A percentile compares a stretch with the other conserved stretches of the same genome.
Evolutionary conservation across 202 grass and related monocot genomes (phyloP).

Genomic region (Zizania palustris): DNA sequence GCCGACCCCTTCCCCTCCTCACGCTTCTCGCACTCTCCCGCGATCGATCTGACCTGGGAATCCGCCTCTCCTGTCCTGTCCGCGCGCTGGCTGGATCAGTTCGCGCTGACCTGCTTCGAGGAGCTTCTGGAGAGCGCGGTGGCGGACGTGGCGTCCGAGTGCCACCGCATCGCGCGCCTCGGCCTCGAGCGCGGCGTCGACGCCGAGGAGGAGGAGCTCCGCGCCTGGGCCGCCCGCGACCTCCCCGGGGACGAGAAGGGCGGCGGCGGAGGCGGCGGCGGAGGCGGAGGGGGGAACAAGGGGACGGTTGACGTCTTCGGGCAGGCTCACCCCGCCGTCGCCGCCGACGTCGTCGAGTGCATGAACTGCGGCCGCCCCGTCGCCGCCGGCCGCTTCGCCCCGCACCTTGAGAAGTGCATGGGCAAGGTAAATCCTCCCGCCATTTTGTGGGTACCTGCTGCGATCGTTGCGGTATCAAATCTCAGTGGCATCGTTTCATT

Average conservation of each 20-base stretch:
- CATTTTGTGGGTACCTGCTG: neutral
- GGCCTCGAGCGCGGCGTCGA: slow-evolving; percentile 90
- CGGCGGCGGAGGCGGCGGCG: slow-evolving; percentile 48
- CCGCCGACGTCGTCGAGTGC: slow-evolving; percentile 73
- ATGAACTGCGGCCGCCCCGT: slow-evolving; percentile 91
- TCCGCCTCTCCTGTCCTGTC: neutral
- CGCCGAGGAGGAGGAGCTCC: slow-evolving; percentile 89
- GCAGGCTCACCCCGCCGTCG: slow-evolving; percentile 71
- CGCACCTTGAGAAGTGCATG: slow-evolving; percentile 98
- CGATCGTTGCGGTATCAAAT: neutral
- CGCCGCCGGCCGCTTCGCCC: slow-evolving; percentile 85
- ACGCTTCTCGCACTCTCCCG: neutral
- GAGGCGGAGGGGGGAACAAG: slow-evolving; percentile 60
- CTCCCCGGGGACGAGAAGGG: slow-evolving; percentile 50
- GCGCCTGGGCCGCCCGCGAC: slow-evolving; percentile 53
- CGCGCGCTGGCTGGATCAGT: slow-evolving; percentile 29
- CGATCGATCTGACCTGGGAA: slow-evolving; percentile 3
- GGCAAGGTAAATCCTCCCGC: slow-evolving; percentile 65
- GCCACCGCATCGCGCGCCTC: slow-evolving; percentile 87
- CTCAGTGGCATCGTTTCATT: neutral
- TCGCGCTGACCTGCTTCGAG: slow-evolving; percentile 69
- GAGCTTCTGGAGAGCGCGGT: slow-evolving; percentile 84
- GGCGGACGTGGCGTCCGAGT: slow-evolving; percentile 88
- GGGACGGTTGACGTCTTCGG: slow-evolving; percentile 85
- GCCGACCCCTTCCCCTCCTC: neutral